Evolutionary conservation across 768 basidiomycete genomes (phyloP).

Genomic region (Pleurotus giganteus): DNA sequence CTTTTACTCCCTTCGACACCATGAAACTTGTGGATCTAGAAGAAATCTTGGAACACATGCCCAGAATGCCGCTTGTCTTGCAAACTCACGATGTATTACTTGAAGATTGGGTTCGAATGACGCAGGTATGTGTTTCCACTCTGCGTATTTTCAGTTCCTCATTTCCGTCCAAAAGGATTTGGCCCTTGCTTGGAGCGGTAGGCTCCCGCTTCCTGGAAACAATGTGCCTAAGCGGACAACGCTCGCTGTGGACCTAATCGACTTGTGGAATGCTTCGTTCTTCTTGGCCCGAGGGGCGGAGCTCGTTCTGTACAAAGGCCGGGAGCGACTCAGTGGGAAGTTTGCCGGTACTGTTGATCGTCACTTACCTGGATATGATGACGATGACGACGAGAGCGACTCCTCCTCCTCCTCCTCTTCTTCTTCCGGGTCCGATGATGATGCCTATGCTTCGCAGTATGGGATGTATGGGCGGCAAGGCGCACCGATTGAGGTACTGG

Average conservation of each 20-base stretch:
- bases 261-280: constrained; percentile 79
- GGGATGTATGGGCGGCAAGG: constrained; percentile 42
- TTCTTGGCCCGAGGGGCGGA: constrained; percentile 77
- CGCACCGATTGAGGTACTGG: constrained; percentile 38
- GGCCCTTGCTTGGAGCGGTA: constrained; percentile 73
- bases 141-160: neutral
- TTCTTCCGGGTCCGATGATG: constrained; percentile 39
- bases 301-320: constrained; percentile 76
- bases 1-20: constrained; percentile 67
- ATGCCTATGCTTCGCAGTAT: constrained; percentile 35
- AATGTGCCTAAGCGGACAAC: constrained; percentile 53
- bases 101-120: constrained; percentile 79
- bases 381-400: constrained; percentile 37
- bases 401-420: constrained; percentile 39
- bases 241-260: constrained; percentile 68
- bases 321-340: constrained; percentile 71
- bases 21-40: constrained; percentile 81
- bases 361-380: constrained; percentile 46
- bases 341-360: constrained; percentile 53
- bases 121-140: constrained; percentile 50
- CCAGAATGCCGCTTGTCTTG: constrained; percentile 71
- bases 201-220: constrained; percentile 59
- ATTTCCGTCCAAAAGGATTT: constrained; percentile 51
- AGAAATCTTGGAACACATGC: constrained; percentile 60
- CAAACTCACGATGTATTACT: constrained; percentile 74